Conservation (phyloP, 345 rosid species). For the Hirschfeldia incana region DNA sequence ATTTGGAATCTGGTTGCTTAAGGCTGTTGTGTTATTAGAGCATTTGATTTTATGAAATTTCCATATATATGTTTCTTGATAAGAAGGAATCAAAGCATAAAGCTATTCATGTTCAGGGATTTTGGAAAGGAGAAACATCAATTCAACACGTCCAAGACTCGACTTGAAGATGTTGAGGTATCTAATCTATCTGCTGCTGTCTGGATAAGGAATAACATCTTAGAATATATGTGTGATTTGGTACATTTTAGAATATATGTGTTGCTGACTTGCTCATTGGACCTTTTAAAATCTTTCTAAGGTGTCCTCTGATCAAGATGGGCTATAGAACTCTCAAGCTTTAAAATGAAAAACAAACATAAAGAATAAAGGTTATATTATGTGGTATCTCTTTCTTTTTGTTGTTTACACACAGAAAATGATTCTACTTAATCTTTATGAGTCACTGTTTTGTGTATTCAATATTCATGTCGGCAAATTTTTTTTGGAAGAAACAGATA, state of each 20-base stretch:
- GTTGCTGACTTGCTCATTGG: slow-evolving; percentile 19
- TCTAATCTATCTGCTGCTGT: slow-evolving; percentile 15
- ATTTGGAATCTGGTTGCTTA: background rate
- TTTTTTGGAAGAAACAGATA: slow-evolving; percentile 7
- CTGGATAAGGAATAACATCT: slow-evolving; percentile 32
- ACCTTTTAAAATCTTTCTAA: slow-evolving; percentile 22
- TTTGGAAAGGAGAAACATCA: slow-evolving; percentile 4
- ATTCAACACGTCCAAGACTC: slow-evolving; percentile 19
- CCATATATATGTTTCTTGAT: background rate
- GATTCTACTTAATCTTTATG: slow-evolving; percentile 31
- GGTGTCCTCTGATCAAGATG: slow-evolving; percentile 28
- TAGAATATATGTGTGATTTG: background rate
- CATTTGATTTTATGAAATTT: background rate
- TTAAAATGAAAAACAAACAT: slow-evolving; percentile 6
- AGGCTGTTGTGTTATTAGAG: background rate
- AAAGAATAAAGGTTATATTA: slow-evolving; percentile 19
- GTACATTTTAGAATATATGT: slow-evolving; percentile 13
- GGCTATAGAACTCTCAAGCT: slow-evolving; percentile 3
- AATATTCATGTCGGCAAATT: slow-evolving; percentile 22
- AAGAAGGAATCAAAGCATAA: slow-evolving; percentile 30
- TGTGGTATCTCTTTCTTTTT: slow-evolving; percentile 10
- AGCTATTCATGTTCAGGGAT: slow-evolving; percentile 1
- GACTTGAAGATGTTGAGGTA: slow-evolving; percentile 31
- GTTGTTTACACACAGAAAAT: slow-evolving; percentile 17
- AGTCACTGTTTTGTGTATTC: slow-evolving; percentile 28